Conservation (phyloP, 805 yeast genomes). For the Danielozyma ontarioensis region DNA sequence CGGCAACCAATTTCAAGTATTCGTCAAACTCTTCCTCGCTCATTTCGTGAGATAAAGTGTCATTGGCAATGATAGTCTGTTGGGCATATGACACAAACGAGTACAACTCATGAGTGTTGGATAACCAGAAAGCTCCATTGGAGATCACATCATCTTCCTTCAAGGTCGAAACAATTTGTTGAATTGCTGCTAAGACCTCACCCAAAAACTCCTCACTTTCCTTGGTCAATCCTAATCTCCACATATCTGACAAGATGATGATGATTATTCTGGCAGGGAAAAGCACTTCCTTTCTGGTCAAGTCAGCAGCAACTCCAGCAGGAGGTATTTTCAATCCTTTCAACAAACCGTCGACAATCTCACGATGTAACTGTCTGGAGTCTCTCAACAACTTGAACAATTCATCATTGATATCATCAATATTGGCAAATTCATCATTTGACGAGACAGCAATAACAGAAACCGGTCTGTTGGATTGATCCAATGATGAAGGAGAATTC, state of each 20-base stretch:
- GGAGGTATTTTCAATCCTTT: conserved; percentile 82
- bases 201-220: conserved; percentile 91
- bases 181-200: conserved; percentile 81
- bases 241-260: conserved; percentile 91
- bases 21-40: conserved; percentile 86
- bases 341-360: conserved; percentile 80
- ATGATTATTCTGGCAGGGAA: conserved; percentile 96
- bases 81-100: conserved; percentile 95
- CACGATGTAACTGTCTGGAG: conserved; percentile 68
- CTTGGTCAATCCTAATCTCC: conserved; percentile 91
- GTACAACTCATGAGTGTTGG: conserved; percentile 91
- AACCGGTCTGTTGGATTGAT: conserved; percentile 50
- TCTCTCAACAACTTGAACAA: conserved; percentile 66
- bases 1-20: conserved; percentile 81
- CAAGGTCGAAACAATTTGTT: conserved; percentile 70
- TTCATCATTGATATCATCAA: conserved; percentile 72
- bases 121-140: conserved; percentile 96
- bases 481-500: conserved; percentile 28
- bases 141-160: conserved; percentile 84
- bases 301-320: conserved; percentile 76
- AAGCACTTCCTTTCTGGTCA: conserved; percentile 83
- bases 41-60: conserved; percentile 74
- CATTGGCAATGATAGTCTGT: conserved; percentile 82
- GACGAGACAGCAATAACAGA: conserved; percentile 54
- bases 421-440: conserved; percentile 45